These are phyloP conservation scores for Tylopilus cervinicoccineus DNA, from an alignment of 768 basidiomycete species.

Conservation along the genomic window DNA sequence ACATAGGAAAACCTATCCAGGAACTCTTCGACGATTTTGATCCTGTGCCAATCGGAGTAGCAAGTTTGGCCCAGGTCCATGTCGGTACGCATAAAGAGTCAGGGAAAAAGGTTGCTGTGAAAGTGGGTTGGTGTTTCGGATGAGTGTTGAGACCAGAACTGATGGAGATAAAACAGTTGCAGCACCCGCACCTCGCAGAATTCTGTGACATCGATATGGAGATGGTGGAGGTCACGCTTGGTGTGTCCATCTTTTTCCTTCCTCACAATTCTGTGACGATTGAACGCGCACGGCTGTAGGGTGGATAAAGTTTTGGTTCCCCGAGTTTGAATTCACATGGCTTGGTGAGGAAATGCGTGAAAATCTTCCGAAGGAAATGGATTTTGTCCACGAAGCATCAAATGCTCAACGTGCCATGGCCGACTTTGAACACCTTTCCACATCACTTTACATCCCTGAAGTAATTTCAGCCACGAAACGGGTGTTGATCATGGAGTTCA, in stretches of 20 bases:
- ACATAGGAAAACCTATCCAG: constrained; percentile 68
- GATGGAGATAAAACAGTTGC: constrained; percentile 43
- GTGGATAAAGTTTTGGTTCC: constrained; percentile 91
- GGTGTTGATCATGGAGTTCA: constrained; percentile 93
- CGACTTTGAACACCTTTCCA: constrained; percentile 68
- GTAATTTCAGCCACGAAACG: constrained; percentile 79
- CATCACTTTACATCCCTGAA: constrained; percentile 85
- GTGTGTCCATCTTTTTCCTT: constrained; percentile 31
- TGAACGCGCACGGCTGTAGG: constrained; percentile 34
- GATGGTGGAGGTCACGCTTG: constrained; percentile 72
- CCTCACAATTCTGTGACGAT: not conserved
- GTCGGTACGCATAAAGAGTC: constrained; percentile 68
- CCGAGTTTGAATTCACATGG: constrained; percentile 95
- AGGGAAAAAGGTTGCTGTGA: constrained; percentile 80
- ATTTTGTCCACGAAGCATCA: constrained; percentile 85
- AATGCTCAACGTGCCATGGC: constrained; percentile 70
- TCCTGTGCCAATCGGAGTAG: constrained; percentile 86
- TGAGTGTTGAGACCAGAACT: not conserved
- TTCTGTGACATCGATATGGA: constrained; percentile 90
- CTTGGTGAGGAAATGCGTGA: constrained; percentile 91
- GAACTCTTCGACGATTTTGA: constrained; percentile 87
- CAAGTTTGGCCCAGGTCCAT: constrained; percentile 95
- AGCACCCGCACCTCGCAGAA: constrained; percentile 92
- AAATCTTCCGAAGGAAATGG: constrained; percentile 90
- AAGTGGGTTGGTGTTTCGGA: constrained; percentile 41